Evolutionary conservation across 2,329 filamentous ascomycete genomes (phyloP), one percentile per base, ranked within the genome.

Genomic region (Thelonectria olida): DNA sequence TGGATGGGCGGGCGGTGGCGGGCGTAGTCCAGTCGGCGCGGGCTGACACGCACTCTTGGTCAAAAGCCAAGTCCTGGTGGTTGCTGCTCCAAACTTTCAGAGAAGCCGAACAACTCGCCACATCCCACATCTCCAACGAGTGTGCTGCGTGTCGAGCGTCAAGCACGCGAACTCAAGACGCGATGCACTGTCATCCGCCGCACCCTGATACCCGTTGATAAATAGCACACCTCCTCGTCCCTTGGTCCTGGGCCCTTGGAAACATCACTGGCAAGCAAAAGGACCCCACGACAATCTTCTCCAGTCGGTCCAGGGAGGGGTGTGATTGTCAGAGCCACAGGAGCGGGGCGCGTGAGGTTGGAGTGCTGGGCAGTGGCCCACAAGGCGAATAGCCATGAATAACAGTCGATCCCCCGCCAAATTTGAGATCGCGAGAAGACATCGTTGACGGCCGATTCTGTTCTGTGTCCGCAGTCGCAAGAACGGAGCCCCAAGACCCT

Each of bases 371-470:
- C n/a, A n/a, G n/a, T 10, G 31, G 36, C 39, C 57, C 57, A 60
- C 57, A 60, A 47, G 57, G 51, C 57, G 51, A 10, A 52, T 27
- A 41, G 5, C 27, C 38, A 38, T 38, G 36, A 20, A 54, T 20
- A 50, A 39, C 12, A 42, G 45, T 31, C 62, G 58, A 71, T 71
- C 65, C 64, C 68, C 62, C 64, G 65, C 64, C 63, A 44, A 69
- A 66, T 27, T 62, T 67, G 45, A 71, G 69, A 71, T 71, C 69
- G 58, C 25, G 34, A 70, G 58, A 57, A 48, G 52, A 50, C 28
- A 44, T 71, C 67, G 54, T 68, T 71, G 62, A 71, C 61, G 60
- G 60, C 27, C 38, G n/a, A 19, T 17, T 41, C 13, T 50, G 62
- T 65, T 36, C 49, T 27, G 27, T 57, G 51, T 10, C 58, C 55